Percentiles rank a stretch among this genome's conserved stretches.
phyloP scores from a whole-genome alignment of 805 yeast genomes.

The Starmerella geochares region DNA sequence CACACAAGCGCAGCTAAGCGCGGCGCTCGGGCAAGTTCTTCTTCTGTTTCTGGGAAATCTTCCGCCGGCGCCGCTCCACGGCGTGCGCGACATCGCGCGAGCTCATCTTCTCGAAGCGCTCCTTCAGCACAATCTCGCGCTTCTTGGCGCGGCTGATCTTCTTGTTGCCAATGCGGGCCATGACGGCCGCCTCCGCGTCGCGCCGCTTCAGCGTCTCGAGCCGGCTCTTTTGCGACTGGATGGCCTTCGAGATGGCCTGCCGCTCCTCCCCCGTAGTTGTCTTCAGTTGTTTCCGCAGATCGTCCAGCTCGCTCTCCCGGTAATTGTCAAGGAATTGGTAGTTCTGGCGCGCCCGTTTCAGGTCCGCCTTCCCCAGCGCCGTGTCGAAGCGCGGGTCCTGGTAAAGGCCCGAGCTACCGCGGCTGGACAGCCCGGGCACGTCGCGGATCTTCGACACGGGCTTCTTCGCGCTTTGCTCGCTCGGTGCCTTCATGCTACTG shows the following conservation, averaged over 20 bases:
- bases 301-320: constrained; percentile 58
- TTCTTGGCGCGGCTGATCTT: constrained; percentile 29
- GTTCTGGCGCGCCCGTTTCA: constrained; percentile 54
- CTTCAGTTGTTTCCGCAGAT: constrained; percentile 43
- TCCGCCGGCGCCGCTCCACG: constrained; percentile 32
- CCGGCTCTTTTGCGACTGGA: constrained; percentile 31
- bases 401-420: constrained; percentile 39
- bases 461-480: constrained; percentile 62
- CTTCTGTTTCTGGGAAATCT: constrained; percentile 35
- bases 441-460: constrained; percentile 62
- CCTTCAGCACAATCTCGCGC: constrained; percentile 32
- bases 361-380: constrained; percentile 76
- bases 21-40: constrained; percentile 32
- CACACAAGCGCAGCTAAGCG: no score
- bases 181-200: constrained; percentile 61
- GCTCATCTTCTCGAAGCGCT: constrained; percentile 33
- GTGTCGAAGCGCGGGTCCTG: constrained; percentile 85
- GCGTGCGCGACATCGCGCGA: constrained; percentile 30
- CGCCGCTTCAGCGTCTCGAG: constrained; percentile 60
- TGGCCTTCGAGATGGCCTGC: constrained; percentile 30
- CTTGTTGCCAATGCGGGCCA: constrained; percentile 60
- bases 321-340: constrained; percentile 82
- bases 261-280: constrained; percentile 40
- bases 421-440: constrained; percentile 39
- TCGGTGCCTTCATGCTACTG: constrained; percentile 93